Evolutionary conservation across 495 filamentous ascomycete genomes (phyloP).

Genomic region (Margaritispora aquatica): DNA sequence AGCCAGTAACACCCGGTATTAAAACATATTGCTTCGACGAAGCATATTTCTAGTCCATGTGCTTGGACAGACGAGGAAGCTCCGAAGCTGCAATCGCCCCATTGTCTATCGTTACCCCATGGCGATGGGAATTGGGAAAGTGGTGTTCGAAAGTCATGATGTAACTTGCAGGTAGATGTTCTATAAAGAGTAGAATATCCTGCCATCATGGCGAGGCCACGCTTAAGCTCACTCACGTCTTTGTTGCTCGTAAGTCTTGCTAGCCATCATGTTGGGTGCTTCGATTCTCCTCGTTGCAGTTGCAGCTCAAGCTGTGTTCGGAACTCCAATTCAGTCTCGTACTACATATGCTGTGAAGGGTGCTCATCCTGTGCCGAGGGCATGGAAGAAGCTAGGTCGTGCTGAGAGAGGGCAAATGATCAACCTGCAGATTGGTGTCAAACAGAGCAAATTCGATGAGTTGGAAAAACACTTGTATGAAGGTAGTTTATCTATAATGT

Average conservation of each 20-base stretch:
- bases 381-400: conserved; percentile 39
- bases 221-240: neutral
- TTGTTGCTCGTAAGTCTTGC: neutral
- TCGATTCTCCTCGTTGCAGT: conserved; percentile 24
- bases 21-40: no score
- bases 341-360: conserved; percentile 48
- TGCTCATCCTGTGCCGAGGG: conserved; percentile 37
- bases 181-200: neutral
- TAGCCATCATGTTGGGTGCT: conserved; percentile 25
- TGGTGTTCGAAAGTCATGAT: no score
- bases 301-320: conserved; percentile 24
- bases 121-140: neutral
- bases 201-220: neutral
- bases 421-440: conserved; percentile 46
- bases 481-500: conserved; percentile 22
- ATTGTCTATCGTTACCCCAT: no score
- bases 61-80: neutral
- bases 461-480: conserved; percentile 46
- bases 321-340: conserved; percentile 27
- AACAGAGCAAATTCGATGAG: conserved; percentile 41
- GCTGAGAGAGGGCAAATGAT: conserved; percentile 32
- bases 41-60: no score
- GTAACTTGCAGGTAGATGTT: no score
- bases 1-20: no score
- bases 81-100: neutral